Evolutionary conservation across 352 stramenopile genomes (phyloP).

Genomic region (Pythium chondricola): DNA sequence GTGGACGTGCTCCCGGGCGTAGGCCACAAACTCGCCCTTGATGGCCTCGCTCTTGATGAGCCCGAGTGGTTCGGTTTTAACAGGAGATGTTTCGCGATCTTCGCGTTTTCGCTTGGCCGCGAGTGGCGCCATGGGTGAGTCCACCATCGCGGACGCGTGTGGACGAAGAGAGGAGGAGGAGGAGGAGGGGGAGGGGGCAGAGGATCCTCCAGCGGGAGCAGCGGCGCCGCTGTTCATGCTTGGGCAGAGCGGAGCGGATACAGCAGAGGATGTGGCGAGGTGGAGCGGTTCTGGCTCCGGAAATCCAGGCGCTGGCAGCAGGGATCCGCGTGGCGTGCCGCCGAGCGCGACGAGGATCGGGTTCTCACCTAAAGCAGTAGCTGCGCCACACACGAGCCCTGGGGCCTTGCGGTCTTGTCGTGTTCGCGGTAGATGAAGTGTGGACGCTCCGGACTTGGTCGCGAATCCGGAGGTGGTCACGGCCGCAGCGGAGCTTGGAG

Average conservation of each 20-base stretch:
- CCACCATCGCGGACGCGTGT: constrained; percentile 9
- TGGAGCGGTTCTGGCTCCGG: constrained; percentile 40
- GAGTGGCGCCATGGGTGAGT: neutral
- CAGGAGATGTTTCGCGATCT: constrained; percentile 11
- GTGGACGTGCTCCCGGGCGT: constrained; percentile 72
- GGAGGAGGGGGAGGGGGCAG: constrained; percentile 1
- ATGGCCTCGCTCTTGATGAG: constrained; percentile 8
- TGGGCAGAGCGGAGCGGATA: constrained; percentile 17
- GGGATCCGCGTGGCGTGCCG: constrained; percentile 38
- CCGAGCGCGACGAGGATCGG: constrained; percentile 55
- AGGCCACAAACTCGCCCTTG: constrained; percentile 48
- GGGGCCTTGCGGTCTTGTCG: constrained; percentile 15
- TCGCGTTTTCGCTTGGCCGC: constrained; percentile 15
- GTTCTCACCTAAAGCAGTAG: constrained; percentile 31
- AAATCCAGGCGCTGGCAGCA: constrained; percentile 11
- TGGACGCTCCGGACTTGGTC: neutral
- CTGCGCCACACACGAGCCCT: constrained; percentile 15
- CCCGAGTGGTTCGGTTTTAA: too few relatives aligned
- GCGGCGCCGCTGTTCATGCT: neutral
- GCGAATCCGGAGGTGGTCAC: too few relatives aligned
- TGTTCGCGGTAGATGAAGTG: constrained; percentile 1
- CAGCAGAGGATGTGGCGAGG: too few relatives aligned
- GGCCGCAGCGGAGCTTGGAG: too few relatives aligned
- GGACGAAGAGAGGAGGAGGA: constrained; percentile 1
- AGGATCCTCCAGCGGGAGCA: constrained; percentile 5